Conservation (phyloP, 202 grass and related monocot genomes). For the Zoysia matrella region DNA sequence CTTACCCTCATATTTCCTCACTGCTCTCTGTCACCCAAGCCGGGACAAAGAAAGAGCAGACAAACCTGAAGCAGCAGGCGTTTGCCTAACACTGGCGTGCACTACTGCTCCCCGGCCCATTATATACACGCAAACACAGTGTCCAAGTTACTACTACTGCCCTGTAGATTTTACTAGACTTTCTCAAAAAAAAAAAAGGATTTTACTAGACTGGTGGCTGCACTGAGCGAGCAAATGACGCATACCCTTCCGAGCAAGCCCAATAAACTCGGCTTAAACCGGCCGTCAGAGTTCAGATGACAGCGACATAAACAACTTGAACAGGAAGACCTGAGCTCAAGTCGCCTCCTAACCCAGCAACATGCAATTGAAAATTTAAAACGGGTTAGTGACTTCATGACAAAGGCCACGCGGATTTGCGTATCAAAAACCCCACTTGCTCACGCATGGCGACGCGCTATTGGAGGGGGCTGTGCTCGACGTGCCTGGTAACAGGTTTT, state of each 20-base stretch:
- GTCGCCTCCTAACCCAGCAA: too few relatives aligned
- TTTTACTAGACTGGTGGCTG: neutral
- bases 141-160: neutral
- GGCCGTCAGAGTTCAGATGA: neutral
- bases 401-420: neutral
- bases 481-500: neutral
- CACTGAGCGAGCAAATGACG: neutral
- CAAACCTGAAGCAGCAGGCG: neutral
- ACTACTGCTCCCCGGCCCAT: neutral
- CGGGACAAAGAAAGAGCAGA: neutral
- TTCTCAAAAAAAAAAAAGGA: too few relatives aligned
- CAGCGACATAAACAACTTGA: conserved; percentile 22
- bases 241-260: neutral
- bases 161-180: neutral
- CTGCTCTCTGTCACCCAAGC: neutral
- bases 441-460: conserved; percentile 17
- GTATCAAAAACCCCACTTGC: conserved; percentile 21
- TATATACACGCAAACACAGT: conserved; percentile 34
- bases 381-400: neutral
- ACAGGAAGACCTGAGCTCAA: conserved; percentile 18
- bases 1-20: conserved; percentile 40
- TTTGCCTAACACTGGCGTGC: neutral
- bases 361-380: too few relatives aligned
- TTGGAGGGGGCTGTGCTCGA: neutral
- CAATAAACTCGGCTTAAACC: too few relatives aligned